Conservation (phyloP, 441 rosid species). For the Caryocar brasiliense region DNA sequence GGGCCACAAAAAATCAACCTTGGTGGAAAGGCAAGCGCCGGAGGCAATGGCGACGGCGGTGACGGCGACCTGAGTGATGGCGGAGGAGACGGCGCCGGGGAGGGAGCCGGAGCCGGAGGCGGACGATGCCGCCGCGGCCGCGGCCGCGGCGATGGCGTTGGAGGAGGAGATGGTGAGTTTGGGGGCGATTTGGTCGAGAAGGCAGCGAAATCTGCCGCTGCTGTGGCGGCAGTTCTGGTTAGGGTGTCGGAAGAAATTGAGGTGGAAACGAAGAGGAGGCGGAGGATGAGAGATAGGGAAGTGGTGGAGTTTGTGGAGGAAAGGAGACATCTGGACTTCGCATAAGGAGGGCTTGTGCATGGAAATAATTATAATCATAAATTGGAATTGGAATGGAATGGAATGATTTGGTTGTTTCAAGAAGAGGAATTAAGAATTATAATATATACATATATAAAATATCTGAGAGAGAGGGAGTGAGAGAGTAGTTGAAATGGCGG, state of each 20-base stretch:
- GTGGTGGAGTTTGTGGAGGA: conserved; percentile 6
- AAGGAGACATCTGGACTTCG: conserved; percentile 16
- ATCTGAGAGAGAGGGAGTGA: not conserved
- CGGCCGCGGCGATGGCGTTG: conserved; percentile 49
- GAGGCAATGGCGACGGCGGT: conserved; percentile 70
- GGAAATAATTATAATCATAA: too few species aligned
- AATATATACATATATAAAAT: too few species aligned
- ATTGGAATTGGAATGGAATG: too few species aligned
- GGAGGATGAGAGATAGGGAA: not conserved
- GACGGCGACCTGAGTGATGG: conserved; percentile 64
- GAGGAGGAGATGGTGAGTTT: conserved; percentile 31
- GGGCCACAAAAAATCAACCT: conserved; percentile 68
- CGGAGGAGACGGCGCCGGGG: conserved; percentile 55
- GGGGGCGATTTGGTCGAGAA: conserved; percentile 29
- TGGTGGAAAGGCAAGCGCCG: conserved; percentile 73
- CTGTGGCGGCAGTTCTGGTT: not conserved
- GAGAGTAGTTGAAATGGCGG: not conserved
- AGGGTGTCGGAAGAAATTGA: conserved; percentile 7
- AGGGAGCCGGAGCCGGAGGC: conserved; percentile 25
- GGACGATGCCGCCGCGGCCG: conserved; percentile 36
- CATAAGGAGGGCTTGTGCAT: too few species aligned
- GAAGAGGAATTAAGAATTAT: too few species aligned
- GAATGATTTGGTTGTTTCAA: too few species aligned
- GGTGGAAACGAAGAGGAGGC: conserved; percentile 13
- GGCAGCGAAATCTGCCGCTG: conserved; percentile 21